Conservation (phyloP, 2,329 filamentous ascomycete genomes). For the Fusarium goolgardi region DNA sequence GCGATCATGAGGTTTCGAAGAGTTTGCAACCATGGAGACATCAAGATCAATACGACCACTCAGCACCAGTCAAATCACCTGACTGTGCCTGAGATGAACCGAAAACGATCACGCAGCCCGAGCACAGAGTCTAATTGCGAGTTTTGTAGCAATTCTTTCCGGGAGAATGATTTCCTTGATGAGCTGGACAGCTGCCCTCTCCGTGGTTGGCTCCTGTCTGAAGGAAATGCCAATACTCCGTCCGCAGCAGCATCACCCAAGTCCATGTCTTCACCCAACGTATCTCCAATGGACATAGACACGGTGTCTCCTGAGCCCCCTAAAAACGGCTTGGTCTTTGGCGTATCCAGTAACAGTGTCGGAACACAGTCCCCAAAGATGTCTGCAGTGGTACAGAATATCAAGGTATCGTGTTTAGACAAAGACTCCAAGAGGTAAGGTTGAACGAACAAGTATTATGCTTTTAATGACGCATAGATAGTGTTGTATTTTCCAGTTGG, state of each 20-base stretch:
- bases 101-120: fast-evolving
- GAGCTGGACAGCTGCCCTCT: not conserved
- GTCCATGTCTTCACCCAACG: fast-evolving
- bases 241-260: not conserved
- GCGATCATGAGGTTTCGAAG: not conserved
- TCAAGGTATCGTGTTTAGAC: not conserved
- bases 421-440: not conserved
- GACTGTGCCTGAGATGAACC: fast-evolving
- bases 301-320: too few relatives aligned
- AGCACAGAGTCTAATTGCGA: fast-evolving
- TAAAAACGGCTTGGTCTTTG: too few relatives aligned
- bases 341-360: not conserved
- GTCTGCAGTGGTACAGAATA: not conserved
- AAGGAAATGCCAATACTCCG: fast-evolving
- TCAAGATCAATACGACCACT: not conserved
- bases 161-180: not conserved
- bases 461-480: fast-evolving
- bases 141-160: not conserved
- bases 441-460: fast-evolving
- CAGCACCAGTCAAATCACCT: fast-evolving
- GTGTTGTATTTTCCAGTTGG: not conserved
- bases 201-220: fast-evolving
- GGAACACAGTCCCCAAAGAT: not conserved
- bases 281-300: fast-evolving
- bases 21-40: not conserved